phyloP scores from a whole-genome alignment of 495 filamentous ascomycete species.

The Jackrogersella minutella region DNA sequence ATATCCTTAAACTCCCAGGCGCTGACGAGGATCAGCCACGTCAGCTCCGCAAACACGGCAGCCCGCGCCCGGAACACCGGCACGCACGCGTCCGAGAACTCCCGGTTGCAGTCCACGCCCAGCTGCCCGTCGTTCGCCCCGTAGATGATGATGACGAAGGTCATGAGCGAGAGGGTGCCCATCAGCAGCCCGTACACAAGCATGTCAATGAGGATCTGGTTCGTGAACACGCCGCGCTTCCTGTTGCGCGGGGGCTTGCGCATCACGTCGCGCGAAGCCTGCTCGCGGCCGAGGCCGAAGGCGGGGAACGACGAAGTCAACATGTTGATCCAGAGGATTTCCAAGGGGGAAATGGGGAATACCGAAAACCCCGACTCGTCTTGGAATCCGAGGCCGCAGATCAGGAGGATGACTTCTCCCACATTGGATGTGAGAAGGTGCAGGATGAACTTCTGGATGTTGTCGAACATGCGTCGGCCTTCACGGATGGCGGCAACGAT shows the following conservation, averaged over 20 bases:
- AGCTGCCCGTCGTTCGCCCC: conserved; percentile 64
- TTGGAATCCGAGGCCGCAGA: conserved; percentile 77
- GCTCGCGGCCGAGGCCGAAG: conserved; percentile 76
- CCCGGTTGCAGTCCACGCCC: conserved; percentile 71
- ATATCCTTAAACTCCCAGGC: conserved; percentile 82
- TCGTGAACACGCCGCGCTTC: conserved; percentile 72
- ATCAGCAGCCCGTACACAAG: conserved; percentile 75
- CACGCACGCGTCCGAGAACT: conserved; percentile 61
- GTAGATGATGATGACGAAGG: conserved; percentile 75
- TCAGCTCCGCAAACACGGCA: conserved; percentile 78
- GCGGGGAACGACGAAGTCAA: conserved; percentile 78
- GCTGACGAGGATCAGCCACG: conserved; percentile 74
- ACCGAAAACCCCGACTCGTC: conserved; percentile 69
- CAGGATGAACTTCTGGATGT: conserved; percentile 84
- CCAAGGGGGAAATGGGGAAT: conserved; percentile 76
- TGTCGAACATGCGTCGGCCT: conserved; percentile 77
- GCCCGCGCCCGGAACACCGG: conserved; percentile 79
- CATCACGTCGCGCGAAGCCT: conserved; percentile 73
- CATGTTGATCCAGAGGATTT: conserved; percentile 84
- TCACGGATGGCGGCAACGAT: conserved; percentile 79
- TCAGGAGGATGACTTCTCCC: conserved; percentile 74
- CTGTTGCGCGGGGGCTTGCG: conserved; percentile 73
- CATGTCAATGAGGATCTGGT: conserved; percentile 75
- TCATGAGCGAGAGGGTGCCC: conserved; percentile 70
- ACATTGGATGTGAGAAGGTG: conserved; percentile 78